Conservation (phyloP, 2,329 filamentous ascomycete genomes). For the Scedosporium boydii region DNA sequence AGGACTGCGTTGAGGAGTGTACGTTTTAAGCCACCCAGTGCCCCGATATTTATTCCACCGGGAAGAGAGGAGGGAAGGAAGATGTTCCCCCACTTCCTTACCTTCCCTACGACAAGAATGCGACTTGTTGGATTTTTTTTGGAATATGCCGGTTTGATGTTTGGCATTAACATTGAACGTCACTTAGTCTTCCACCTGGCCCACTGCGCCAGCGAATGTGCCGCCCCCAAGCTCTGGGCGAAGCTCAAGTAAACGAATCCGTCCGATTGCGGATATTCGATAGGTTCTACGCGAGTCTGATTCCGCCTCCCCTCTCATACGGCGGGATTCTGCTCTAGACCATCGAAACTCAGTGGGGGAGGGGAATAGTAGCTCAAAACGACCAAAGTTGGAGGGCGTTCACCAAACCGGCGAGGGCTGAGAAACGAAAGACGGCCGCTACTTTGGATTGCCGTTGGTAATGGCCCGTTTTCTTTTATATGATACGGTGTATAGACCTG, state of each 20-base stretch:
- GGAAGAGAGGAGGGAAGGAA: background rate
- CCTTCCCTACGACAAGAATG: background rate
- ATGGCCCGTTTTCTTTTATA: background rate
- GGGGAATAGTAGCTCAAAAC: background rate
- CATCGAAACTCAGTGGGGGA: background rate
- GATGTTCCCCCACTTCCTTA: background rate
- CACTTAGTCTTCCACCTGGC: constrained; percentile 92
- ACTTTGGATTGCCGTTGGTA: background rate
- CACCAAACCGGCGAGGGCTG: background rate
- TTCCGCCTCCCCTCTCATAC: background rate
- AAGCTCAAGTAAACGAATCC: constrained; percentile 66
- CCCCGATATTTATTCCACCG: background rate
- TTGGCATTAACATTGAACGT: constrained; percentile 4
- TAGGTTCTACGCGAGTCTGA: background rate
- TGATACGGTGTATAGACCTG: constrained; percentile 4
- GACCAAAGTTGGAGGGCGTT: background rate
- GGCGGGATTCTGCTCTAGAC: background rate
- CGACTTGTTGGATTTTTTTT: background rate
- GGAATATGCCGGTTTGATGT: too few relatives aligned
- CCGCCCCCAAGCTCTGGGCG: constrained; percentile 91
- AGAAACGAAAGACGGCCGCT: background rate
- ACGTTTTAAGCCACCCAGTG: constrained; percentile 36
- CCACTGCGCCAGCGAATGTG: constrained; percentile 88
- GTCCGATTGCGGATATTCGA: background rate
- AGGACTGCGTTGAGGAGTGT: constrained; percentile 99